Base-by-base conservation (phyloP, 1,139 yeast species). In the Kodamaea alishanica region DNA sequence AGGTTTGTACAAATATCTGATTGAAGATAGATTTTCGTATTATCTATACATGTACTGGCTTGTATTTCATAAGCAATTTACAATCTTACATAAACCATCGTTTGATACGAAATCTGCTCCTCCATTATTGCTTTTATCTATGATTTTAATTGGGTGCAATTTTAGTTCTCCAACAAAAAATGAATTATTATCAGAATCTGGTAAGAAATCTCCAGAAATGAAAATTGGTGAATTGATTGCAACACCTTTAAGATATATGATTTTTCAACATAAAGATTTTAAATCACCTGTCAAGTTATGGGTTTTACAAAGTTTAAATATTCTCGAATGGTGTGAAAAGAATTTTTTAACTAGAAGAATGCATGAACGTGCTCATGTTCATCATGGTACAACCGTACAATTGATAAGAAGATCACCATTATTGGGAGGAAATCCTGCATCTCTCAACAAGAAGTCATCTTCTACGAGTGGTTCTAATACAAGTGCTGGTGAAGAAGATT, bases 311-410 rank as follows among this genome's bases (percentile, higher is more conserved):
- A 69, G 84, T 35, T 63, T 84, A 36, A 63, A 81, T 38, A 53
- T 84, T 39, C 58, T 84, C 27, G 90, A 84, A 53, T 73, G 77
- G 53, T 79, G 74, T 50, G 95, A 86, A 51, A 82, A 84, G 55
- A 72, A 81, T 36, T 75, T 81, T 49, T 81, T 35, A 63, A 74
- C 45, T 38, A 63, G 86, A 45, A 63, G 65, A 28, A 61, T 82
- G 50, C 94, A 85, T 53, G 94, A 84, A 55, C 58, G 95, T 34
- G 86, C 86, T 0, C 85, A 80, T 52, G 65, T 85, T 8, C 92
- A 85, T 52, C 89, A 84, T 53, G 92, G 89, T 1, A 76, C 89
- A 0, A 79, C 86, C 0, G 78, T 84, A 15, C 94, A 85, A 56
- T 60, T 86, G 40, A 61, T 86, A 33, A 65, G 90, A 44, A 69